A percentile compares a stretch with the other conserved stretches of the same genome.
Evolutionary conservation across 208 protist species (phyloP).

Genomic region (Leishmania turanica): DNA sequence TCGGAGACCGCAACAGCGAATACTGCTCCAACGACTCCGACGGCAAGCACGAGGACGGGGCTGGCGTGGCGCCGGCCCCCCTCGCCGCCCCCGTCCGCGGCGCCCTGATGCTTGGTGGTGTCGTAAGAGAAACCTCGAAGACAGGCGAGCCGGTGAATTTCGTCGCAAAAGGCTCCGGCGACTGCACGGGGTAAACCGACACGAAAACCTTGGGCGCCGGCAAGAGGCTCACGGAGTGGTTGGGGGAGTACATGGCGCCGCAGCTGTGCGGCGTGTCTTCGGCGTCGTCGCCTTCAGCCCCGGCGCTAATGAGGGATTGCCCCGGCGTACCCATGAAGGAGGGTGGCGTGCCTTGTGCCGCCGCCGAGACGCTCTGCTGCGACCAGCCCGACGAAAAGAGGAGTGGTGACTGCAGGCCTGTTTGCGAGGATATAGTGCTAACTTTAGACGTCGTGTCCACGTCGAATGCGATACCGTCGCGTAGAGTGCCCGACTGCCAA

Average conservation of each 20-base stretch:
- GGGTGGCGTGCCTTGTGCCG: background rate
- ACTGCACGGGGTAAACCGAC: background rate
- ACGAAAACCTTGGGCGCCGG: background rate
- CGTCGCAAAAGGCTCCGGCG: background rate
- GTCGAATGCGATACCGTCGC: background rate
- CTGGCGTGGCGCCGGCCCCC: background rate
- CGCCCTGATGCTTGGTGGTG: background rate
- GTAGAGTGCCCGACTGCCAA: constrained; percentile 11
- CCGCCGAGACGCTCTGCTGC: background rate
- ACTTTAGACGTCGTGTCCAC: background rate
- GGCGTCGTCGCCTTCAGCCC: background rate
- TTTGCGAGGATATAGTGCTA: background rate
- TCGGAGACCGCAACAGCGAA: background rate
- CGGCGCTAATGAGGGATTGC: background rate
- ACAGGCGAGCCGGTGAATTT: background rate
- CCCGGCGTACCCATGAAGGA: background rate
- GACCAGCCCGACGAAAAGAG: background rate
- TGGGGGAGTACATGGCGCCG: background rate
- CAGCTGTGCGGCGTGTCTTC: background rate
- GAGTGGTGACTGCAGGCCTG: background rate
- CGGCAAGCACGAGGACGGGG: constrained; percentile 2
- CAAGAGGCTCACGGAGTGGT: background rate
- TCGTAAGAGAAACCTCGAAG: background rate
- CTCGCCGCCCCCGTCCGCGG: background rate
- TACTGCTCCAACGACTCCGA: constrained; percentile 2